phyloP scores from a whole-genome alignment of 805 yeast genomes.

The Hagleromyces aurorensis region DNA sequence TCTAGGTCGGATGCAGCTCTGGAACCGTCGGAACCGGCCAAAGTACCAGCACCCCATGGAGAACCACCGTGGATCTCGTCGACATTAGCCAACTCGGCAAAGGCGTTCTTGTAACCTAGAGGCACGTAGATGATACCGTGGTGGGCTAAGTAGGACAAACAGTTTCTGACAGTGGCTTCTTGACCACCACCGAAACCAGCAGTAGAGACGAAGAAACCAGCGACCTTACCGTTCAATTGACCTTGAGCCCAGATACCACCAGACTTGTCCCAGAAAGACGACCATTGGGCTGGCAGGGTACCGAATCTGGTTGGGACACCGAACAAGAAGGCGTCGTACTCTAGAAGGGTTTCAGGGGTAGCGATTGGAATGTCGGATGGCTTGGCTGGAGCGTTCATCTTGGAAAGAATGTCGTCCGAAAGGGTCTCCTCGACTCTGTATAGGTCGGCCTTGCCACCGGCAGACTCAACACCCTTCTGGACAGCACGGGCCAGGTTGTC shows the following conservation, averaged over 20 bases:
- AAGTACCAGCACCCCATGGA: slow-evolving; percentile 82
- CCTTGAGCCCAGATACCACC: slow-evolving; percentile 73
- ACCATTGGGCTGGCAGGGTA: slow-evolving; percentile 67
- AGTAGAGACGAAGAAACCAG: slow-evolving; percentile 63
- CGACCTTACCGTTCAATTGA: slow-evolving; percentile 62
- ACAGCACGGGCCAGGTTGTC: slow-evolving; percentile 58
- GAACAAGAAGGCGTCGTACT: slow-evolving; percentile 67
- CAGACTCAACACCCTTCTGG: slow-evolving; percentile 57
- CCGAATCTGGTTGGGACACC: slow-evolving; percentile 82
- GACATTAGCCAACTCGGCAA: slow-evolving; percentile 46
- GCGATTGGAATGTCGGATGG: slow-evolving; percentile 49
- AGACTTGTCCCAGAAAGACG: slow-evolving; percentile 67
- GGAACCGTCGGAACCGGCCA: slow-evolving; percentile 69
- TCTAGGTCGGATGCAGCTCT: slow-evolving; percentile 61
- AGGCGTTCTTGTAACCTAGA: slow-evolving; percentile 57
- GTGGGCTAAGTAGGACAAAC: slow-evolving; percentile 55
- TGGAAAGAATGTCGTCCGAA: slow-evolving; percentile 44
- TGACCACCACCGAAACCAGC: slow-evolving; percentile 75
- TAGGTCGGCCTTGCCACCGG: slow-evolving; percentile 62
- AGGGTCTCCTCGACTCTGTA: slow-evolving; percentile 76
- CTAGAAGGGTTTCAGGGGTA: slow-evolving; percentile 43
- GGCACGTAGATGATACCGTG: slow-evolving; percentile 77
- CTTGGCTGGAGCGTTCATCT: slow-evolving; percentile 61
- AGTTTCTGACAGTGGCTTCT: slow-evolving; percentile 57
- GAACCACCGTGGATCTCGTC: slow-evolving; percentile 74